phyloP scores from a whole-genome alignment of 1,284 basidiomycete genomes.

The Microbotryum intermedium region DNA sequence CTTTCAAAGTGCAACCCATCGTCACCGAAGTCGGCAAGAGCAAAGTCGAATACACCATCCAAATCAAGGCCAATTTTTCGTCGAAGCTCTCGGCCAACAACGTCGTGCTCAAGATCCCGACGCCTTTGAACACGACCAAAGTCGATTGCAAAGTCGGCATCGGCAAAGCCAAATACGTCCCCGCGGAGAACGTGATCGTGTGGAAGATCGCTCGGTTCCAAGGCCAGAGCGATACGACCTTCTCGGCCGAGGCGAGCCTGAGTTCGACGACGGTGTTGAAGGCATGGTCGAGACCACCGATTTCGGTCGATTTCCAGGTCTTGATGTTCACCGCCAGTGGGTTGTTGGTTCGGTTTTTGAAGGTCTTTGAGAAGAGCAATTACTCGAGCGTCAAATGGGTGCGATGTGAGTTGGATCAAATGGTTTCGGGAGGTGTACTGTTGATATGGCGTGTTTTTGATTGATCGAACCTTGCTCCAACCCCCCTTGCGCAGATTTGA shows the following conservation, averaged over 20 bases:
- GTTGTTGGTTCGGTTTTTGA: slow-evolving; percentile 89
- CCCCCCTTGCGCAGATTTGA: slow-evolving; percentile 49
- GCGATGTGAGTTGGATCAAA: slow-evolving; percentile 14
- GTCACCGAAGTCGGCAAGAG: slow-evolving; percentile 87
- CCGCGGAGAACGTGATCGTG: slow-evolving; percentile 85
- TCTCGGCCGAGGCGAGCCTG: slow-evolving; percentile 72
- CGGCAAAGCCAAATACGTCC: slow-evolving; percentile 96
- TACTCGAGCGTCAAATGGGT: slow-evolving; percentile 54
- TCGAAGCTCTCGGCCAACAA: slow-evolving; percentile 87
- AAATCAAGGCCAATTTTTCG: slow-evolving; percentile 81
- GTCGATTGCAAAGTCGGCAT: slow-evolving; percentile 82
- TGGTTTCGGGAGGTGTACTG: slow-evolving; percentile 7
- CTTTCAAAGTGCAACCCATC: slow-evolving; percentile 79
- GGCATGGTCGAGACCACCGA: slow-evolving; percentile 94
- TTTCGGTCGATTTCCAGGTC: slow-evolving; percentile 95
- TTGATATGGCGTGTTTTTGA: neutral
- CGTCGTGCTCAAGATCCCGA: slow-evolving; percentile 86
- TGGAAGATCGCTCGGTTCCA: slow-evolving; percentile 95
- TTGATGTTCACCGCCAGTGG: slow-evolving; percentile 98
- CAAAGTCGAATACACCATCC: slow-evolving; percentile 82
- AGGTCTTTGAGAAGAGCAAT: slow-evolving; percentile 92
- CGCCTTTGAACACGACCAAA: slow-evolving; percentile 83
- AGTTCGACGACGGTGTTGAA: slow-evolving; percentile 81
- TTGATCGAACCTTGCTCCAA: too few relatives aligned
- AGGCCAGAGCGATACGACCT: slow-evolving; percentile 80